Base-by-base conservation (phyloP, 768 basidiomycete genomes). In the Naganishia onofrii region DNA sequence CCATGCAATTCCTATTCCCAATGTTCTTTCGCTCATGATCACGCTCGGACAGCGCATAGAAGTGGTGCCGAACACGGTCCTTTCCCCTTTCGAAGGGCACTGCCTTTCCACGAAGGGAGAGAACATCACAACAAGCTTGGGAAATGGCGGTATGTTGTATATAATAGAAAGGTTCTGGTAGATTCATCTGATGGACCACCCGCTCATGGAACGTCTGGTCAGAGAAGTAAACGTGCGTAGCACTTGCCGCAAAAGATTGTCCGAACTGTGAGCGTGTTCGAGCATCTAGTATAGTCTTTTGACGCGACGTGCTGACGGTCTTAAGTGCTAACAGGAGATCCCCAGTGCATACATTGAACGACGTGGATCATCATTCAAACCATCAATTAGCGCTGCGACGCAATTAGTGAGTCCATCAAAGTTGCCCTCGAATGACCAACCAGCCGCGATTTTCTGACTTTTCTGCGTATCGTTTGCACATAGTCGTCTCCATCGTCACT, bases 31-130 rank as follows among this genome's bases (percentile, higher is more conserved):
- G 7, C 57, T 36, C 6, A 2, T 15, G 34, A 21, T 58, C 57
- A 36, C 7, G 57, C 57, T 58, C 57, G 57, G 57, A 58, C 57
- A 58, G 57, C 57, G 34, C 57, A 36, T 34, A 58, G 57, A 36
- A 32, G 36, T 19, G 21, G 23, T 42, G 42, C 21, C 7, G 48
- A 51, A 51, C 48, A 51, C 23, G 48, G 34, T 58, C 57, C 57
- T 58, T 58, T 58, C 57, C 57, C 57, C 57, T 38, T 4, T 58
- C 57, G 57, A 58, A 58, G 34, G 34, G 23, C 57, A 36, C 36
- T 23, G 31, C 57, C 34, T 58, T 58, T 58, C 57, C 34, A 38
- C n/a, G 34, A 36, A 34, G 57, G 34, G 32, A 38, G 34, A 58
- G 57, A 58, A 58, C 57, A 58, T 36, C 10, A 38, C 10, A 15